Conservation (phyloP, 768 basidiomycete species). For the Mycena filopes region DNA sequence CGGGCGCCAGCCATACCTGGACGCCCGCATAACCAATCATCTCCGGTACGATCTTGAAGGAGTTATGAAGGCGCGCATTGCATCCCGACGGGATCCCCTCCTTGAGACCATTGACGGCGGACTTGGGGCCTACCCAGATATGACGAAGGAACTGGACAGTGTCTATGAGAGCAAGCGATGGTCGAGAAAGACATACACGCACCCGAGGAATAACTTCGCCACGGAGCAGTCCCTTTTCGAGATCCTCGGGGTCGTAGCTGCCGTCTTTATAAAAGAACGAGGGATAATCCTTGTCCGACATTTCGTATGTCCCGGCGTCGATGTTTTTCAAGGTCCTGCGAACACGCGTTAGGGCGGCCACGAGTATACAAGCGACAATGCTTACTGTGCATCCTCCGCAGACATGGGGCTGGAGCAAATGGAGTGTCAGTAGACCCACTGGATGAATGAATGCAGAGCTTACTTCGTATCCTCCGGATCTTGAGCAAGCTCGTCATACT, state of each 20-base stretch:
- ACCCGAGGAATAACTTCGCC: neutral
- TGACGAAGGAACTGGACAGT: neutral
- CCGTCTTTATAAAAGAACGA: constrained; percentile 1
- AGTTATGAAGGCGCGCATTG: neutral
- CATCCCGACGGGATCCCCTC: neutral
- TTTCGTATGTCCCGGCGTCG: neutral
- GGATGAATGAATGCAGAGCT: neutral
- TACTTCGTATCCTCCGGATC: neutral
- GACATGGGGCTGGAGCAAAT: too few species aligned
- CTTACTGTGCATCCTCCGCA: neutral
- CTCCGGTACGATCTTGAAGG: neutral
- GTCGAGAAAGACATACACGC: neutral
- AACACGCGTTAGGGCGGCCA: neutral
- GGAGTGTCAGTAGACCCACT: too few species aligned
- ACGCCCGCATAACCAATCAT: neutral
- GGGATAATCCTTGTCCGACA: neutral
- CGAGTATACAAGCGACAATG: neutral
- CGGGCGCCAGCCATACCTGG: neutral
- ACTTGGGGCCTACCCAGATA: neutral
- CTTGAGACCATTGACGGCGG: neutral
- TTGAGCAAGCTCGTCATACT: neutral
- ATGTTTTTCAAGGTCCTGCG: neutral
- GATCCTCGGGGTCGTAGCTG: neutral
- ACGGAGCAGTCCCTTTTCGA: neutral
- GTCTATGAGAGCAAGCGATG: neutral